phyloP scores from a whole-genome alignment of 176 grass and related monocot genomes.

The Triticum dicoccoides region DNA sequence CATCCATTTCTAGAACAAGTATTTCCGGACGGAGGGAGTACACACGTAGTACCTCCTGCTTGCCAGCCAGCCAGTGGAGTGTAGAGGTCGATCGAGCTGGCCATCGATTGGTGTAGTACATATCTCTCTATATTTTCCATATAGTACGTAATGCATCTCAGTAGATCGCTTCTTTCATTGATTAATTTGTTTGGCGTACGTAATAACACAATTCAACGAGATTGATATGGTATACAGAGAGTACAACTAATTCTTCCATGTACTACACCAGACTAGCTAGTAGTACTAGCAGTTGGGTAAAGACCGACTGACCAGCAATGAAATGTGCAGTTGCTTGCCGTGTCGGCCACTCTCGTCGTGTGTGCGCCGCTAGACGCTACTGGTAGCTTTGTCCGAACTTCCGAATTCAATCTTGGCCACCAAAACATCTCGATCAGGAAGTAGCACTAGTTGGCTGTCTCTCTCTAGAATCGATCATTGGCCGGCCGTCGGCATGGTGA shows the following conservation, averaged over 20 bases:
- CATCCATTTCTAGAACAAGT: too few relatives aligned
- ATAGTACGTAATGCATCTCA: neutral
- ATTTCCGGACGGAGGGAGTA: neutral
- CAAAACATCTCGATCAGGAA: neutral
- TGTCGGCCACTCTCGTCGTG: neutral
- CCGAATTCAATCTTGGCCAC: neutral
- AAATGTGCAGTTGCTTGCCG: neutral
- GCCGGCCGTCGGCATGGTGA: neutral
- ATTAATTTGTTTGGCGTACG: neutral
- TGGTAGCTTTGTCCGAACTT: neutral
- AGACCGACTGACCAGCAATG: neutral
- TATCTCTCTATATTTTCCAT: neutral
- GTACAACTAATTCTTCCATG: neutral
- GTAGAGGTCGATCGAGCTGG: neutral
- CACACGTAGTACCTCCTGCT: neutral
- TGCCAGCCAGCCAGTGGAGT: neutral
- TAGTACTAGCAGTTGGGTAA: neutral
- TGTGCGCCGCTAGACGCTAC: neutral
- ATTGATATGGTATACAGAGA: neutral
- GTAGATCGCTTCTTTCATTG: constrained; percentile 15
- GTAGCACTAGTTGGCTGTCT: neutral
- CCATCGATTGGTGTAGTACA: neutral
- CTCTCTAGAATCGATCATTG: neutral
- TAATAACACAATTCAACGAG: neutral
- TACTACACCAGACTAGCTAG: neutral